Conservation (phyloP, 345 rosid species). For the Theobroma cacao region DNA sequence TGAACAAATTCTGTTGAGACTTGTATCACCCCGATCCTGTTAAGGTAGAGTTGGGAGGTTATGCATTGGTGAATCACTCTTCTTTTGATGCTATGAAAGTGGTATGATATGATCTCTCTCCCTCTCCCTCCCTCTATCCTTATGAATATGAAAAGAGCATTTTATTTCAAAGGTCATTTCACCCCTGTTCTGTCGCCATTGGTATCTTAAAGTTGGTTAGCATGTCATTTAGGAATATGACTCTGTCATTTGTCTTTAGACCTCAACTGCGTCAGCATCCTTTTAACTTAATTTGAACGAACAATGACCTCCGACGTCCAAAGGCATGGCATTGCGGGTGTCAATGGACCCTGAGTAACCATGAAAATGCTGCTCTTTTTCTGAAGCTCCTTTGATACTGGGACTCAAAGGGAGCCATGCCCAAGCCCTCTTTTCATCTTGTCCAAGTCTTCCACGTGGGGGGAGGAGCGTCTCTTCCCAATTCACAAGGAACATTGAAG, state of each 20-base stretch:
- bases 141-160: not conserved
- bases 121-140: not conserved
- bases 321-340: not conserved
- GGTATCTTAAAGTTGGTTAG: not conserved
- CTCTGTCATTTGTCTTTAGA: not conserved
- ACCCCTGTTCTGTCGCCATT: not conserved
- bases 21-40: not conserved
- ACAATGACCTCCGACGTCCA: not conserved
- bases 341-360: not conserved
- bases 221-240: not conserved
- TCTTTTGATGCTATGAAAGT: not conserved
- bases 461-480: too few species aligned
- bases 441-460: too few species aligned
- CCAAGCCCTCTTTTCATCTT: not conserved
- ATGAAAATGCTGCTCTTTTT: not conserved
- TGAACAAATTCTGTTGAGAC: conserved; percentile 16
- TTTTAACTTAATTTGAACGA: not conserved
- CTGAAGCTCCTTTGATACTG: too few species aligned
- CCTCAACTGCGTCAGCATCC: not conserved
- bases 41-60: not conserved
- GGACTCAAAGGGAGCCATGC: not conserved
- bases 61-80: not conserved
- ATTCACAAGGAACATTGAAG: too few species aligned
- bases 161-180: not conserved
- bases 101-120: not conserved